Base-by-base conservation (phyloP, 805 yeast species). In the Yarrowia porcina region DNA sequence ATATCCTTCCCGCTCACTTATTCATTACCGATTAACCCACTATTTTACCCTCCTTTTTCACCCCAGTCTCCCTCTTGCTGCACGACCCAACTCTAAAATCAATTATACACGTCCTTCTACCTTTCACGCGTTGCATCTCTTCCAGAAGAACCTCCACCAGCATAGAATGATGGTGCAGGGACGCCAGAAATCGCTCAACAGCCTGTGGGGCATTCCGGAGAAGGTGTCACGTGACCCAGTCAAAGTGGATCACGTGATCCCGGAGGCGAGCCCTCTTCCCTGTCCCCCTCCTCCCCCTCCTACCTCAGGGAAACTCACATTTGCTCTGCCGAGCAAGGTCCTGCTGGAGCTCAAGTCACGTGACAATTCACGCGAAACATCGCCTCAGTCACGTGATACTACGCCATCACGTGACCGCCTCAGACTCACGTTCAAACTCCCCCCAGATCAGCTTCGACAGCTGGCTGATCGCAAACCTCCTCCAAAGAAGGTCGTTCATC, bases 171-270 rank as follows among this genome's bases (percentile, higher is more conserved):
- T 49, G 57, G 57, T 35, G 30, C 41, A 49, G 21, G 57, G 57
- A 49, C 57, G 57, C 57, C 57, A 49, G 32, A 49, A 33, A 49
- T 49, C 41, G 15, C 41, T 49, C 32, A 49, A 23, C 41, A 49
- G 33, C 41, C 9, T 49, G 39, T 49, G 57, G 57, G 57, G 57
- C 12, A 15, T 45, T 12, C 52, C 52, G 7, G 33, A 28, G 27
- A 33, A 18, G 9, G 50, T 12, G 50, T 18, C 50, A 45, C 50
- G 35, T 27, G 50, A 32, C 18, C 28, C 2, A n/a, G n/a, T n/a
- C n/a, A n/a, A n/a, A n/a, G n/a, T n/a, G n/a, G n/a, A n/a, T n/a
- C n/a, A n/a, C n/a, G n/a, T n/a, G n/a, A n/a, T n/a, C n/a, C n/a
- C n/a, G n/a, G n/a, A n/a, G n/a, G n/a, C n/a, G n/a, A n/a, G n/a